Evolutionary conservation across 2,329 filamentous ascomycete genomes (phyloP), one percentile per base, ranked within the genome.

Genomic region (Septoria linicola): DNA sequence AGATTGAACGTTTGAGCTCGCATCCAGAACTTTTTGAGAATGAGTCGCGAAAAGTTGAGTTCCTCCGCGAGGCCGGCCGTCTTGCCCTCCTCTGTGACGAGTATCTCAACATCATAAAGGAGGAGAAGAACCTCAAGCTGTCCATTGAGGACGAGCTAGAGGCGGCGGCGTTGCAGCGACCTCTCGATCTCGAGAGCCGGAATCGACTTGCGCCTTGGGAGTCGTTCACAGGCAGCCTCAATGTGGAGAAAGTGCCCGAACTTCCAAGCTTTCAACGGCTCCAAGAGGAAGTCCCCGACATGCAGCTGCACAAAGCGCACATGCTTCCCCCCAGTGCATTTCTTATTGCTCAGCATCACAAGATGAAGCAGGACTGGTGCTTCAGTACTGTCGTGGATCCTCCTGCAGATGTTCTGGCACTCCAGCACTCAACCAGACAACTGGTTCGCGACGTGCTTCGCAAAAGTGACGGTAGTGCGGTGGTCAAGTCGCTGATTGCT

Each of bases 1-100:
- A 55, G 37, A 31, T 51, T 13, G 16, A 48, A n/a, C 48, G 52
- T 16, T 39, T 55, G 14, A 35, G 42, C 20, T 27, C 17, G 14
- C 48, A 51, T n/a, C 21, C 42, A 3, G 52, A 55, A 43, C 32
- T 55, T 8, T 55, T 55, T 20, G 14, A 21, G 8, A 34, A 42
- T 20, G 20, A 41, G 10, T 10, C 30, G 5, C 37, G 17, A 14
- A 35, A 35, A 17, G 30, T 23, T 8, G 8, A 47, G n/a, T 56
- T 56, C 32, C 31, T 56, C 10, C 5, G 36, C 6, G 20, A 41
- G 16, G 44, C 40, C 13, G 40, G 49, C 16, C 19, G 30, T 1
- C 17, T 48, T 4, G 34, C 50, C 11, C 20, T 36, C 4, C 20
- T 23, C 14, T 43, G 35, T 14, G 35, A 23, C n/a, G 36, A 48